A percentile compares a stretch with the other conserved stretches of the same genome.
These are phyloP conservation scores for Cryptomeria japonica DNA, from an alignment of 75 land plant genomes.

Conservation along the genomic window DNA sequence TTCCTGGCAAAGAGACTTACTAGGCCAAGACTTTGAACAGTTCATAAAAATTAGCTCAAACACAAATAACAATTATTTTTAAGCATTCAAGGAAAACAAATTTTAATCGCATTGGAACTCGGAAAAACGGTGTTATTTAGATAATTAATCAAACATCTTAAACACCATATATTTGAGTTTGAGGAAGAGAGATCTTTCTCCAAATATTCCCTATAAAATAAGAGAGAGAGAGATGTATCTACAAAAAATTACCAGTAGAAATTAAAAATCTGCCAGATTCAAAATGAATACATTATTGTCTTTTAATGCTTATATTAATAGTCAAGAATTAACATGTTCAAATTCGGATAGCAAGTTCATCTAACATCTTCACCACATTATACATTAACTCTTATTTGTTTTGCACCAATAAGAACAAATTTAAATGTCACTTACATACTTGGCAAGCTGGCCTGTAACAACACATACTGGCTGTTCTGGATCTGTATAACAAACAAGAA, in stretches of 20 bases:
- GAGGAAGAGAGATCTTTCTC: not conserved
- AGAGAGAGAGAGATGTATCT: too few species aligned
- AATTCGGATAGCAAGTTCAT: not conserved
- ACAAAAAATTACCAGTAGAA: too few species aligned
- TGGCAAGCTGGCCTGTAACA: conserved; percentile 22
- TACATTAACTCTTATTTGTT: not conserved
- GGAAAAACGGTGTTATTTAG: not conserved
- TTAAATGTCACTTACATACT: conserved; percentile 8
- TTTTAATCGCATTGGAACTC: too few species aligned
- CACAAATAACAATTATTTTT: too few species aligned
- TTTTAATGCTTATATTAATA: not conserved
- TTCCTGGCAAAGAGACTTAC: too few species aligned
- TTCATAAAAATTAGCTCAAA: too few species aligned
- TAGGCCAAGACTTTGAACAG: too few species aligned
- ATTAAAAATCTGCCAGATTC: too few species aligned
- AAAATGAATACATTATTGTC: not conserved
- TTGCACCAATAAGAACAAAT: not conserved
- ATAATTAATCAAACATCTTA: too few species aligned
- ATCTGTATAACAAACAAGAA: conserved; percentile 9
- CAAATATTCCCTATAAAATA: not conserved
- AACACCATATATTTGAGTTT: not conserved
- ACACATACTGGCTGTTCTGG: conserved; percentile 14
- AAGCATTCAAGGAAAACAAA: too few species aligned
- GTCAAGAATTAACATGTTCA: not conserved
- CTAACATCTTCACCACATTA: not conserved